Conservation (phyloP, 2,329 filamentous ascomycete species). For the Zelopaecilomyces penicillatus region DNA sequence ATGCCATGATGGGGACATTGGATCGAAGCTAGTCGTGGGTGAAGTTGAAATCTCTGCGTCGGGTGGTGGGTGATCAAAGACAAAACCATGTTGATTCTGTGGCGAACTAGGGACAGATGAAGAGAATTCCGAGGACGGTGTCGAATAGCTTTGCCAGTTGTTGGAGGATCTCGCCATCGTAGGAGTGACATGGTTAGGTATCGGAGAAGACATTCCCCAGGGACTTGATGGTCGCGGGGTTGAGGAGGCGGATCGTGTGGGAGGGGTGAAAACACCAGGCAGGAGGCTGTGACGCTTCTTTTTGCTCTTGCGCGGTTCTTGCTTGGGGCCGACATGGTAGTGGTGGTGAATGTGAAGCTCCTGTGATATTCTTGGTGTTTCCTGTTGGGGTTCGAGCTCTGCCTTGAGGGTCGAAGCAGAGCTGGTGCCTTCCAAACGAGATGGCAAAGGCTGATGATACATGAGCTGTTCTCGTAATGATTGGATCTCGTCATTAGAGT, state of each 20-base stretch:
- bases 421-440: constrained; percentile 30
- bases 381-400: constrained; percentile 54
- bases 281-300: constrained; percentile 63
- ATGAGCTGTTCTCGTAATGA: constrained; percentile 72
- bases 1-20: constrained; percentile 53
- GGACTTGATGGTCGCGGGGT: constrained; percentile 32
- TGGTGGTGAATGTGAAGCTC: constrained; percentile 93
- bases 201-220: constrained; percentile 33
- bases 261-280: constrained; percentile 52
- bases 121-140: constrained; percentile 56
- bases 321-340: constrained; percentile 64
- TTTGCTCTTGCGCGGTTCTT: constrained; percentile 54
- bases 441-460: constrained; percentile 61
- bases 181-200: constrained; percentile 43
- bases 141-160: constrained; percentile 41
- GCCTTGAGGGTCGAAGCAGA: constrained; percentile 53
- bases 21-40: constrained; percentile 67
- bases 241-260: constrained; percentile 28
- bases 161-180: constrained; percentile 33
- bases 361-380: constrained; percentile 40
- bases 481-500: constrained; percentile 91
- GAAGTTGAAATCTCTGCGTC: constrained; percentile 67
- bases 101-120: constrained; percentile 80
- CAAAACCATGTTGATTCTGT: constrained; percentile 58
- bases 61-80: constrained; percentile 63